Percentiles rank a stretch among this genome's conserved stretches.
phyloP scores from a whole-genome alignment of 1,284 basidiomycete species.

The Fomitopsis schrenkii region DNA sequence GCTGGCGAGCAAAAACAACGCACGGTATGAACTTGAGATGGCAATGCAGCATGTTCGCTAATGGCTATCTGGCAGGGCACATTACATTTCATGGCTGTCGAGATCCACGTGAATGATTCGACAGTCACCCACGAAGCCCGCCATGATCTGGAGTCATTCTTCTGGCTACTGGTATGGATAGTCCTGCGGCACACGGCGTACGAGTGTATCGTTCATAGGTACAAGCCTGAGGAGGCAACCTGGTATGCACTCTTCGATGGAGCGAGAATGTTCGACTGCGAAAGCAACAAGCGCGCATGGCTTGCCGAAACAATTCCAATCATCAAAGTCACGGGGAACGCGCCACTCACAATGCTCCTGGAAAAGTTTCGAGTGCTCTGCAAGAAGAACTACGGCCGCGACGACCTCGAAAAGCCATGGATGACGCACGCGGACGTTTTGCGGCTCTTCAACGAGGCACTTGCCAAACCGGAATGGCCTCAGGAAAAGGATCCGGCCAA shows the following conservation, averaged over 20 bases:
- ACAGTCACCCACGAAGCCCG: neutral
- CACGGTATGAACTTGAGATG: neutral
- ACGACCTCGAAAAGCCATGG: neutral
- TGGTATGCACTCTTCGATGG: neutral
- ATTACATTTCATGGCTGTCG: neutral
- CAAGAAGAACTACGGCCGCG: neutral
- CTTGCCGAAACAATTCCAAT: too few species aligned
- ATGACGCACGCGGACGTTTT: neutral
- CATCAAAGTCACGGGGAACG: neutral
- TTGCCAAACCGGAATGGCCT: neutral
- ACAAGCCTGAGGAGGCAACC: too few species aligned
- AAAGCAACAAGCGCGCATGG: too few species aligned
- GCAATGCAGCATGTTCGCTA: too few species aligned
- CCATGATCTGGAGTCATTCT: neutral
- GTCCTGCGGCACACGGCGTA: neutral
- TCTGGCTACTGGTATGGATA: neutral
- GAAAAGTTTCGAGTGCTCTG: neutral
- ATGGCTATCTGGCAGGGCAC: neutral
- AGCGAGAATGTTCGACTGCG: too few species aligned
- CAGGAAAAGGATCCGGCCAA: neutral
- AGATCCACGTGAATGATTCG: neutral
- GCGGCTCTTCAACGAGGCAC: neutral
- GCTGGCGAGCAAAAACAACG: neutral
- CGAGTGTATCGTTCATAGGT: too few species aligned
- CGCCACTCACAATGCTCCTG: neutral